These are phyloP conservation scores for Gelatoporia subvermispora DNA, from an alignment of 768 basidiomycete species.

Conservation along the genomic window DNA sequence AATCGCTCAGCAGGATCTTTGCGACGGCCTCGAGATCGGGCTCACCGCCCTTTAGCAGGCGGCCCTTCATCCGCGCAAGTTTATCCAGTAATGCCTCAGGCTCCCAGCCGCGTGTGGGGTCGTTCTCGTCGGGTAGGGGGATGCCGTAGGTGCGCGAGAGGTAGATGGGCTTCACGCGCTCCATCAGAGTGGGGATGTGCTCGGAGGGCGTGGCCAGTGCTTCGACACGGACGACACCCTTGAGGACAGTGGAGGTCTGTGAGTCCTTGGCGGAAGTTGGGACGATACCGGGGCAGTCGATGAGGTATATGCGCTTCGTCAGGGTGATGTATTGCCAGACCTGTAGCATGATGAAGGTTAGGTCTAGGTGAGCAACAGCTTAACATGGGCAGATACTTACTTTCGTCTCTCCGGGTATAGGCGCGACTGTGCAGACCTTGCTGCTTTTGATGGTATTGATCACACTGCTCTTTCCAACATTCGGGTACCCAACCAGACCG, in stretches of 20 bases:
- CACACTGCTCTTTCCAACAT: conserved; percentile 95
- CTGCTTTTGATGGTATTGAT: conserved; percentile 98
- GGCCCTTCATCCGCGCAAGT: conserved; percentile 87
- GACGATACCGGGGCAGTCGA: conserved; percentile 98
- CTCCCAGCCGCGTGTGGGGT: conserved; percentile 52
- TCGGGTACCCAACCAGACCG: conserved; percentile 96
- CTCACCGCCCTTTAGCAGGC: conserved; percentile 90
- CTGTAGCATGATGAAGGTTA: conserved; percentile 9
- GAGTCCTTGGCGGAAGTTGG: conserved; percentile 90
- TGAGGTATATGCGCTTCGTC: conserved; percentile 94
- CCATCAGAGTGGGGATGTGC: conserved; percentile 84
- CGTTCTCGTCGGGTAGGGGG: conserved; percentile 53
- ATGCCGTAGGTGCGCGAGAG: conserved; percentile 81
- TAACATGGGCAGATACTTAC: conserved; percentile 13
- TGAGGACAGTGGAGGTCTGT: conserved; percentile 87
- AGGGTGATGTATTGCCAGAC: conserved; percentile 99
- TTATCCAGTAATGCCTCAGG: conserved; percentile 78
- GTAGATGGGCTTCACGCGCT: conserved; percentile 90
- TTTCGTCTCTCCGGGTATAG: conserved; percentile 97
- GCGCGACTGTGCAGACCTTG: conserved; percentile 95
- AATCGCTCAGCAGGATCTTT: conserved; percentile 92
- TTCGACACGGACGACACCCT: conserved; percentile 95
- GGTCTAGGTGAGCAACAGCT: not conserved
- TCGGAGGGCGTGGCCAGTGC: conserved; percentile 89
- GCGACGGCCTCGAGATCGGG: conserved; percentile 89